phyloP scores from a whole-genome alignment of 768 basidiomycete genomes.

The Pleurotus tuber-regium region DNA sequence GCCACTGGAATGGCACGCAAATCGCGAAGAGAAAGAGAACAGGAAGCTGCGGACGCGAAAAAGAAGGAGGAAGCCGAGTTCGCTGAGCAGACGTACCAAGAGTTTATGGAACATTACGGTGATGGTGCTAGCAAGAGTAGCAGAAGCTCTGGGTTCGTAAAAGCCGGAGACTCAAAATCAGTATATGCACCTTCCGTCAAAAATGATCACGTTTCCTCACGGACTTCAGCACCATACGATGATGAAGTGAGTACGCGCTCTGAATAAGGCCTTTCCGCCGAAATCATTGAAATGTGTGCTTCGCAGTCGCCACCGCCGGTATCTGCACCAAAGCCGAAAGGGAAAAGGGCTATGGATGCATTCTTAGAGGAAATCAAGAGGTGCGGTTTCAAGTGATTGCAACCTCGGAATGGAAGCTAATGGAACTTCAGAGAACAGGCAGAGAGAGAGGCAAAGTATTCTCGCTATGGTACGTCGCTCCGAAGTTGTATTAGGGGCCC shows the following conservation, averaged over 20 bases:
- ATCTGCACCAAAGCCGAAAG: slow-evolving; percentile 70
- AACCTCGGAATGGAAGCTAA: no score
- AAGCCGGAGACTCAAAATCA: slow-evolving; percentile 52
- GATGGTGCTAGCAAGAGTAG: slow-evolving; percentile 54
- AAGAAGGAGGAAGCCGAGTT: slow-evolving; percentile 79
- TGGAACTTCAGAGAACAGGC: slow-evolving; percentile 94
- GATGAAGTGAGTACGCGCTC: slow-evolving; percentile 15
- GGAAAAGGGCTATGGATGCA: slow-evolving; percentile 93
- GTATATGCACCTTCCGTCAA: slow-evolving; percentile 44
- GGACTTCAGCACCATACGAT: slow-evolving; percentile 22
- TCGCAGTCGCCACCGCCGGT: slow-evolving; percentile 46
- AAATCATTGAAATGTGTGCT: neutral
- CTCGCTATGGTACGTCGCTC: slow-evolving; percentile 53
- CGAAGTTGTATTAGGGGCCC: neutral
- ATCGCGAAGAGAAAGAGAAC: slow-evolving; percentile 89
- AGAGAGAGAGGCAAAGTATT: slow-evolving; percentile 81
- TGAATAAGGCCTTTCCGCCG: neutral
- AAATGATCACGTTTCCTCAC: slow-evolving; percentile 22
- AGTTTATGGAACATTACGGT: slow-evolving; percentile 85
- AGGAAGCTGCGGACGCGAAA: slow-evolving; percentile 89
- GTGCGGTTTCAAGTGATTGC: slow-evolving; percentile 39
- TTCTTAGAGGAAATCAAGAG: slow-evolving; percentile 97
- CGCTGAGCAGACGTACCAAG: slow-evolving; percentile 77
- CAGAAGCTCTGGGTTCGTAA: slow-evolving; percentile 55
- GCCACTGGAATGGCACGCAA: slow-evolving; percentile 84